Evolutionary conservation across 2,329 filamentous ascomycete genomes (phyloP).

Genomic region (Parastagonospora avenae): DNA sequence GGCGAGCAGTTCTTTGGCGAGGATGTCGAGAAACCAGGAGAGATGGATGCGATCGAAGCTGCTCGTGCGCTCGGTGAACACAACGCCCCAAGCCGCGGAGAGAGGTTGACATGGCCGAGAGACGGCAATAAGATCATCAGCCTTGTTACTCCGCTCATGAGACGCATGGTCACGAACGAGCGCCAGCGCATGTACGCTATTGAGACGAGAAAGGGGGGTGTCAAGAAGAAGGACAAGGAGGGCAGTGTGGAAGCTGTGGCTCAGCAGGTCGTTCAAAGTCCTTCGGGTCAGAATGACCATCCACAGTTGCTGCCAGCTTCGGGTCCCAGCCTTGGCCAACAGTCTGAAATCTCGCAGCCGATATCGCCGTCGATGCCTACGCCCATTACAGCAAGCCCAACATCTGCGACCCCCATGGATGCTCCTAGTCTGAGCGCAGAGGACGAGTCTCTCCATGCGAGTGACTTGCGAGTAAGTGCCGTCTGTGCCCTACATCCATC

Average conservation of each 20-base stretch:
- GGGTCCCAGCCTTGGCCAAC: conserved; percentile 10
- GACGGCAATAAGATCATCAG: conserved; percentile 62
- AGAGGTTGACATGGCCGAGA: conserved; percentile 58
- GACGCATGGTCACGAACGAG: conserved; percentile 66
- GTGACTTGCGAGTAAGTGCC: conserved; percentile 2
- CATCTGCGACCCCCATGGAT: not conserved
- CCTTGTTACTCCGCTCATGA: conserved; percentile 61
- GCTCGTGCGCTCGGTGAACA: conserved; percentile 48
- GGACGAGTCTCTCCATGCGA: not conserved
- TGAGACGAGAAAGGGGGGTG: conserved; percentile 58
- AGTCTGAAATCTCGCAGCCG: conserved; percentile 1
- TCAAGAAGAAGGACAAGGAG: conserved; percentile 41
- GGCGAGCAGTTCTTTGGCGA: conserved; percentile 59
- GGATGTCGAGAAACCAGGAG: conserved; percentile 36
- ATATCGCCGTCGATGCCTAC: conserved; percentile 1
- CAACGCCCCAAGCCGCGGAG: conserved; percentile 33
- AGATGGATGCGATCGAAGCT: conserved; percentile 40
- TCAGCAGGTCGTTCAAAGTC: conserved; percentile 6
- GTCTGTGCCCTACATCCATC: not conserved
- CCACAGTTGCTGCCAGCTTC: conserved; percentile 16
- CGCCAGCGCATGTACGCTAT: conserved; percentile 63
- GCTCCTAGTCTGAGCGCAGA: not conserved
- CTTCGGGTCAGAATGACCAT: conserved; percentile 8
- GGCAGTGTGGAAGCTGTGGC: conserved; percentile 19
- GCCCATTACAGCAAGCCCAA: not conserved